A percentile compares a stretch with the other conserved stretches of the same genome.
These are phyloP conservation scores for Hypoxylon sp. DNA, from an alignment of 2,329 filamentous ascomycete species.

Conservation along the genomic window DNA sequence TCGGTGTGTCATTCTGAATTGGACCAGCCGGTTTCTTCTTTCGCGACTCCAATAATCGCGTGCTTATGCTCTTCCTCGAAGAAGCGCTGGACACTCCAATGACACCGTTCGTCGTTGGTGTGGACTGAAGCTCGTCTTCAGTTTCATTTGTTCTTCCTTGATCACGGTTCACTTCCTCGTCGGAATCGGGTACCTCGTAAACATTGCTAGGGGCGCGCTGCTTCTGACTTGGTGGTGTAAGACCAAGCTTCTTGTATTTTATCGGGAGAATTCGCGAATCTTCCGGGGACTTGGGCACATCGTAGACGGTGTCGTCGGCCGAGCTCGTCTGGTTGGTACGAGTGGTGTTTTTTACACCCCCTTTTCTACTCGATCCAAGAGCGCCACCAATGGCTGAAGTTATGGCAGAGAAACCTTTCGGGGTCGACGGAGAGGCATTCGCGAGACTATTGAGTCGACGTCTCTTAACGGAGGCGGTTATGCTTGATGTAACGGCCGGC, in stretches of 20 bases:
- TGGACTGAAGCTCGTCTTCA: constrained; percentile 27
- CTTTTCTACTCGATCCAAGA: constrained; percentile 26
- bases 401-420: constrained; percentile 45
- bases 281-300: constrained; percentile 40
- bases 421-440: constrained; percentile 46
- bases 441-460: constrained; percentile 43
- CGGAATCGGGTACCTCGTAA: constrained; percentile 52
- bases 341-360: constrained; percentile 15
- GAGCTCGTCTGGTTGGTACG: constrained; percentile 26
- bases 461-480: constrained; percentile 44
- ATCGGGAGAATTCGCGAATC: constrained; percentile 30
- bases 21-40: constrained; percentile 28
- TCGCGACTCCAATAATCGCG: constrained; percentile 37
- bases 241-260: constrained; percentile 48
- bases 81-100: constrained; percentile 26
- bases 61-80: constrained; percentile 36
- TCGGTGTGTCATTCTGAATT: constrained; percentile 29
- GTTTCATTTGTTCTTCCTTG: constrained; percentile 6
- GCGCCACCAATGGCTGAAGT: constrained; percentile 45
- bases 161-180: constrained; percentile 44
- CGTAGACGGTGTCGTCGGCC: constrained; percentile 35
- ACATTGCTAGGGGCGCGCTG: constrained; percentile 35
- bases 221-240: constrained; percentile 29
- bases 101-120: constrained; percentile 32
- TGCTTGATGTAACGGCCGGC: constrained; percentile 40